A percentile compares a stretch with the other conserved stretches of the same genome.
Evolutionary conservation across 192 early-diverging fungal genomes (phyloP).

Genomic region (Coemansia javaensis): DNA sequence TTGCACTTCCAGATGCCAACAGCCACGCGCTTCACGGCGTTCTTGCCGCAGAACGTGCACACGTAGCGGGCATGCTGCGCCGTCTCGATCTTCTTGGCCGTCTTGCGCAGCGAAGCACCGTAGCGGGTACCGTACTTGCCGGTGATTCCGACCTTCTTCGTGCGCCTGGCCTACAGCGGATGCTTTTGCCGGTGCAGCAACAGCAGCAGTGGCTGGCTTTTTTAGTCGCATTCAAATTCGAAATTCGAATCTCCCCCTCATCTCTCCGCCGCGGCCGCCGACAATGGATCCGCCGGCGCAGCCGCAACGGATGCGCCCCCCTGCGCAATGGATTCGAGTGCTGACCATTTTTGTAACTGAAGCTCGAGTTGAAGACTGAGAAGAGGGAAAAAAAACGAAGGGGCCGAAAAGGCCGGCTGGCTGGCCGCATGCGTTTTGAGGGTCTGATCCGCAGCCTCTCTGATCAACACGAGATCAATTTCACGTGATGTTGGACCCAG

Average conservation of each 20-base stretch:
- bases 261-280: too few species aligned
- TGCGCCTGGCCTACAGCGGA: constrained; percentile 78
- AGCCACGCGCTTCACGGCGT: constrained; percentile 85
- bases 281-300: too few species aligned
- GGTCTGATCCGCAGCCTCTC: too few species aligned
- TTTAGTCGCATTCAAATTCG: too few species aligned
- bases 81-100: constrained; percentile 98
- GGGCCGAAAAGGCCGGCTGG: too few species aligned
- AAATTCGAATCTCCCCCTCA: too few species aligned
- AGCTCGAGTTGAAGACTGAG: background rate
- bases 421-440: too few species aligned
- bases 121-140: constrained; percentile 99
- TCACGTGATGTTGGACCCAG: too few species aligned
- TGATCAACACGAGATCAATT: too few species aligned
- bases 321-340: constrained; percentile 27
- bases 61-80: constrained; percentile 99
- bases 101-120: constrained; percentile 99
- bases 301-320: background rate
- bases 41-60: constrained; percentile 99
- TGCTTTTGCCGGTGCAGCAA: background rate
- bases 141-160: constrained; percentile 98
- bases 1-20: constrained; percentile 99
- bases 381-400: too few species aligned
- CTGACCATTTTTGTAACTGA: constrained; percentile 27
- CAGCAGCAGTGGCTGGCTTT: too few species aligned